Percentiles rank a stretch among this genome's conserved stretches.
Evolutionary conservation across 305 asterid genomes (phyloP).

Genomic region (Euphrasia arctica): DNA sequence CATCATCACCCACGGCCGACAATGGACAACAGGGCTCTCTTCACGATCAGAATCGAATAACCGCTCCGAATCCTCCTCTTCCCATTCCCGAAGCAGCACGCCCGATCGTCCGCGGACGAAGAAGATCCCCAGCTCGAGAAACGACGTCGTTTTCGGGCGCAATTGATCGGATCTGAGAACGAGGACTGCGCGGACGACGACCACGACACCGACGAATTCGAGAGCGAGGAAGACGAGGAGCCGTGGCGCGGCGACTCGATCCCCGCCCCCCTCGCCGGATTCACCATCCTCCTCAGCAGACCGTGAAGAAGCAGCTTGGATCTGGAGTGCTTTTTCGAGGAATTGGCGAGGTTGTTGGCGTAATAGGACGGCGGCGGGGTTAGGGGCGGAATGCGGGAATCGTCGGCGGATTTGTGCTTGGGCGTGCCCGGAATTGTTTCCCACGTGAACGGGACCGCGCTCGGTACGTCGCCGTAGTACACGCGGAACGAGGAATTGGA

Average conservation of each 20-base stretch:
- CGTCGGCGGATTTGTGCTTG: slow-evolving; percentile 36
- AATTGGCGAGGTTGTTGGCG: slow-evolving; percentile 19
- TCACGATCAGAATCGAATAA: slow-evolving; percentile 31
- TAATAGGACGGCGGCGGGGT: slow-evolving; percentile 73
- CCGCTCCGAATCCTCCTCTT: slow-evolving; percentile 17
- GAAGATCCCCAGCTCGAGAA: slow-evolving; percentile 41
- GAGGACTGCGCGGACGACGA: slow-evolving; percentile 40
- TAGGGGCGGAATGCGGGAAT: slow-evolving; percentile 44
- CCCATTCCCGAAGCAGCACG: slow-evolving; percentile 31
- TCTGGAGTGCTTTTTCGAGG: slow-evolving; percentile 29
- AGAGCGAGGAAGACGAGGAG: slow-evolving; percentile 25
- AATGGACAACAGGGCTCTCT: slow-evolving; percentile 44
- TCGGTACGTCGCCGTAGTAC: slow-evolving; percentile 51
- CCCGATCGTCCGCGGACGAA: slow-evolving; percentile 24
- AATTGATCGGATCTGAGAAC: slow-evolving; percentile 28
- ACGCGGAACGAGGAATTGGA: slow-evolving; percentile 56
- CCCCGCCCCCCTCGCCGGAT: not conserved
- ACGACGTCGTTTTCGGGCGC: slow-evolving; percentile 33
- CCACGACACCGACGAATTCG: slow-evolving; percentile 31
- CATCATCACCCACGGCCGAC: slow-evolving; percentile 44
- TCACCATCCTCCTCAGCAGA: slow-evolving; percentile 33
- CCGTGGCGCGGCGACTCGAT: slow-evolving; percentile 14
- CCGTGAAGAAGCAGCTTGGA: slow-evolving; percentile 37
- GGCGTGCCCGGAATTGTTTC: slow-evolving; percentile 78
- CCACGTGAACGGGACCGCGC: slow-evolving; percentile 72